phyloP scores from a whole-genome alignment of 441 rosid genomes.

The Jatropha multifida region DNA sequence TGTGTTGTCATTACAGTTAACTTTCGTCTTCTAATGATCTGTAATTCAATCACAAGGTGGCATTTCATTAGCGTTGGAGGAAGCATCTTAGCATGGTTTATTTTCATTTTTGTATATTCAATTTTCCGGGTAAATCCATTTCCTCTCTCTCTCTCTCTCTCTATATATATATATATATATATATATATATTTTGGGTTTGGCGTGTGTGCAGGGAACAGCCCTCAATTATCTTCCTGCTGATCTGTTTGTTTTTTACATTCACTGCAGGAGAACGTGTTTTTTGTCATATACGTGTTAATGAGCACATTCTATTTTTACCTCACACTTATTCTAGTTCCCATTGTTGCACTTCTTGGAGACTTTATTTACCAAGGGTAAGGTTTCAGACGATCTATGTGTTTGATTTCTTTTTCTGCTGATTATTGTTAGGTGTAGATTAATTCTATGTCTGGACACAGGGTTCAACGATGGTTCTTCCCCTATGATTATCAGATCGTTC shows the following conservation, averaged over 20 bases:
- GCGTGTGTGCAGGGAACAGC: not conserved
- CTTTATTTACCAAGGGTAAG: slow-evolving; percentile 94
- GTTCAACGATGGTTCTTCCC: slow-evolving; percentile 94
- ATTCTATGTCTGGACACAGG: slow-evolving; percentile 39
- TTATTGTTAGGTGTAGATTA: not conserved
- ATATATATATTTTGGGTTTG: too few relatives aligned
- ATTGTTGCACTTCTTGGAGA: slow-evolving; percentile 81
- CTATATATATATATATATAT: too few relatives aligned
- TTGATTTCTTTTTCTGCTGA: not conserved
- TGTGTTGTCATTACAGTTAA: slow-evolving; percentile 95
- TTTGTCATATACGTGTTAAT: slow-evolving; percentile 84
- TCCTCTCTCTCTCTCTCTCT: not conserved
- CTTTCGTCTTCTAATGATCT: slow-evolving; percentile 93
- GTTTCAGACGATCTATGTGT: slow-evolving; percentile 13
- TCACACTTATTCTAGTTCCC: slow-evolving; percentile 77
- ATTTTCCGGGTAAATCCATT: slow-evolving; percentile 66
- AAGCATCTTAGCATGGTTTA: slow-evolving; percentile 90
- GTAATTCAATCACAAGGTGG: slow-evolving; percentile 93
- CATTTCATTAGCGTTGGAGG: slow-evolving; percentile 92
- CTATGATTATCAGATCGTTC: slow-evolving; percentile 87
- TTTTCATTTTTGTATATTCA: slow-evolving; percentile 73
- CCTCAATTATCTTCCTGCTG: slow-evolving; percentile 16
- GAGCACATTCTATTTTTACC: slow-evolving; percentile 90
- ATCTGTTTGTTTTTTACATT: slow-evolving; percentile 19
- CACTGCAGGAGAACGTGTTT: slow-evolving; percentile 75